Evolutionary conservation across 139 green algal genomes (phyloP).

Genomic region (Diplosphaera chodatii): DNA sequence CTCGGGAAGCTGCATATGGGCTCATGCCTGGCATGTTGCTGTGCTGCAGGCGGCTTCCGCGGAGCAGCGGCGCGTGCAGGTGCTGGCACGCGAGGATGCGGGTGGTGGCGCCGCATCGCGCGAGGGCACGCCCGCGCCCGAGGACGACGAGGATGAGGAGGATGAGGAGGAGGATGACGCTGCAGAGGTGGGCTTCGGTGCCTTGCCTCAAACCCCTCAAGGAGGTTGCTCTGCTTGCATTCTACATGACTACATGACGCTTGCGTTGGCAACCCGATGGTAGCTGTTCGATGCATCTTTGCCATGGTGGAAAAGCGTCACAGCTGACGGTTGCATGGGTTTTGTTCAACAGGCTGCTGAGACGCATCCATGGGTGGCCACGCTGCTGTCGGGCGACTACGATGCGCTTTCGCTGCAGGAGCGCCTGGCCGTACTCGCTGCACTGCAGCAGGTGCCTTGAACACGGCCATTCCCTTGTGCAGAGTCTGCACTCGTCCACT

Average conservation of each 20-base stretch:
- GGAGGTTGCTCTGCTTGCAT: too few relatives aligned
- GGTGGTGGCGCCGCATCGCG: neutral
- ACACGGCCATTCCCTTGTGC: conserved; percentile 4
- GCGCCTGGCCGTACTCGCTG: conserved; percentile 48
- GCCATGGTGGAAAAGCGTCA: too few relatives aligned
- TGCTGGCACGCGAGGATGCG: neutral
- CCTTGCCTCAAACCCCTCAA: too few relatives aligned
- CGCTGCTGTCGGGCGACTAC: conserved; percentile 47
- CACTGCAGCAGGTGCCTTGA: conserved; percentile 24
- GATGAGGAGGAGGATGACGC: conserved; percentile 40
- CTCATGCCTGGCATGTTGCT: too few relatives aligned
- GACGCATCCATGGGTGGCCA: conserved; percentile 40
- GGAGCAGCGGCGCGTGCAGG: conserved; percentile 6
- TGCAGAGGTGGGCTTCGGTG: conserved; percentile 19
- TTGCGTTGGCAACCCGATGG: too few relatives aligned
- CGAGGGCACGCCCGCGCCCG: conserved; percentile 5
- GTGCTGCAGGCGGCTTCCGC: too few relatives aligned
- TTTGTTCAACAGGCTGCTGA: conserved; percentile 27
- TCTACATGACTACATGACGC: too few relatives aligned
- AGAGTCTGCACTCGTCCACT: too few relatives aligned
- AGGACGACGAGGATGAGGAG: conserved; percentile 23
- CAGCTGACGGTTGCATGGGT: too few relatives aligned
- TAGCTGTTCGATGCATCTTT: too few relatives aligned
- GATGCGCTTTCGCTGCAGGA: conserved; percentile 45
- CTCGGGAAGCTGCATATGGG: too few relatives aligned